phyloP scores from a whole-genome alignment of 169 alveolate genomes.

The Cryptosporidium ryanae region DNA sequence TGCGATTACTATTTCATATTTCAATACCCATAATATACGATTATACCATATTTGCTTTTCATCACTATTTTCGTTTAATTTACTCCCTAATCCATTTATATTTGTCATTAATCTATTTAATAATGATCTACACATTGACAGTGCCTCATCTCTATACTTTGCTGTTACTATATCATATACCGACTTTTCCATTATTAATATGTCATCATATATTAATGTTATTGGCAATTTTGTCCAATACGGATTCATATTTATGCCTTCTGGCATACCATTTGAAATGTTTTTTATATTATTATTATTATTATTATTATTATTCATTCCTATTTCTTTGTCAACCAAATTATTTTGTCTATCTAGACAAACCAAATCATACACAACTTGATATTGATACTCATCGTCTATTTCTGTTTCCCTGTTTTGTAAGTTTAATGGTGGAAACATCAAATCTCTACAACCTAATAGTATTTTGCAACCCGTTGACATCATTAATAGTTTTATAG shows the following conservation, averaged over 20 bases:
- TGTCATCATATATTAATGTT: slow-evolving; percentile 61
- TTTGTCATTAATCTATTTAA: slow-evolving; percentile 51
- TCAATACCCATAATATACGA: slow-evolving; percentile 70
- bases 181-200: slow-evolving; percentile 74
- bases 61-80: not conserved
- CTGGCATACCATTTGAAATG: not conserved
- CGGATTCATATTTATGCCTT: slow-evolving; percentile 2
- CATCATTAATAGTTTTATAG: slow-evolving; percentile 64
- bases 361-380: slow-evolving; percentile 68
- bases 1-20: slow-evolving; percentile 68
- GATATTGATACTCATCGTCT: slow-evolving; percentile 53
- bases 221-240: slow-evolving; percentile 69
- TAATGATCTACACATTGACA: slow-evolving; percentile 58
- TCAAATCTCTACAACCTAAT: slow-evolving; percentile 62
- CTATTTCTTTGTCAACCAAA: slow-evolving; percentile 11
- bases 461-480: slow-evolving; percentile 69
- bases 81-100: slow-evolving; percentile 60
- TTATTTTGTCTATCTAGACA: slow-evolving; percentile 31
- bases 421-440: slow-evolving; percentile 74
- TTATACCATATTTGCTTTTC: slow-evolving; percentile 71
- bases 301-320: not conserved
- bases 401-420: slow-evolving; percentile 64
- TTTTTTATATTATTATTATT: not conserved
- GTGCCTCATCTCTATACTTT: slow-evolving; percentile 63
- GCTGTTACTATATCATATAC: slow-evolving; percentile 47